Conservation (phyloP, 495 filamentous ascomycete species). For the Tuber umbilicatum region DNA sequence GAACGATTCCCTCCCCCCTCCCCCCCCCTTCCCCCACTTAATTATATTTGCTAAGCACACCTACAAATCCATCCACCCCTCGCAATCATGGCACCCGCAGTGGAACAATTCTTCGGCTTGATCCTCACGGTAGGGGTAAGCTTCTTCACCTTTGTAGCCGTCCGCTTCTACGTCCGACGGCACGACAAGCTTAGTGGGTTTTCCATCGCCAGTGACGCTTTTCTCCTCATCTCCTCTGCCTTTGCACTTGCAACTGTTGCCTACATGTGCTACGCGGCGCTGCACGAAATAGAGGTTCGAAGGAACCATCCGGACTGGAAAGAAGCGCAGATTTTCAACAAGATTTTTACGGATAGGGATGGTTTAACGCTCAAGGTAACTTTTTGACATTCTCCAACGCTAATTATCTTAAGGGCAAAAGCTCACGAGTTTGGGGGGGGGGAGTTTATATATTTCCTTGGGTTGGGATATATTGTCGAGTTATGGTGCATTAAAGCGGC, state of each 20-base stretch:
- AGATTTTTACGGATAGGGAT: background rate
- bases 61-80: background rate
- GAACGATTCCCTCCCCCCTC: background rate
- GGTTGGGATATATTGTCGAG: background rate
- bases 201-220: background rate
- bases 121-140: background rate
- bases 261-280: background rate
- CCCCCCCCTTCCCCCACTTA: background rate
- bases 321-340: background rate
- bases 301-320: background rate
- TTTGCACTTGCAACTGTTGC: background rate
- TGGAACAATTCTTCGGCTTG: background rate
- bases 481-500: background rate
- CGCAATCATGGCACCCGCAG: background rate
- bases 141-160: background rate
- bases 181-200: background rate
- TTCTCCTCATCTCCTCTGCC: background rate
- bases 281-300: background rate
- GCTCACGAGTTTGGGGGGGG: background rate
- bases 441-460: slow-evolving; percentile 2
- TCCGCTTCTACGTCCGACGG: slow-evolving; percentile 2
- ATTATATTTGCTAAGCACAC: background rate
- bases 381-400: background rate
- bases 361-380: background rate
- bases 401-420: background rate